A percentile compares a stretch with the other conserved stretches of the same genome.
These are phyloP conservation scores for Spathaspora sp. DNA, from an alignment of 1,139 yeast species.

Conservation along the genomic window DNA sequence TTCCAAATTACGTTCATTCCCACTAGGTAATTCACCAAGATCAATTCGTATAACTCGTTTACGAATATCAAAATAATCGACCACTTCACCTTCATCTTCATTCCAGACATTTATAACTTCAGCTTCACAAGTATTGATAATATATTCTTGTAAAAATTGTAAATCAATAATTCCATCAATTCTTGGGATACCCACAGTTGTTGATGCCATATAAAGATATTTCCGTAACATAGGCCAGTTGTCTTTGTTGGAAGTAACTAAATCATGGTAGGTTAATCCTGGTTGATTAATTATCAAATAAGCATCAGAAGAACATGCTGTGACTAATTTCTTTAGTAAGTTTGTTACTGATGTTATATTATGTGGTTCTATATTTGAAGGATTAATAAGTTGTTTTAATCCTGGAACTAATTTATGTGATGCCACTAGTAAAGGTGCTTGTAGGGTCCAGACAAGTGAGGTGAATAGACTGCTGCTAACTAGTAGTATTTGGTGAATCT, in stretches of 20 bases:
- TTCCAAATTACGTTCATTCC: constrained; percentile 10
- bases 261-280: constrained; percentile 60
- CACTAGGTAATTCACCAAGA: constrained; percentile 48
- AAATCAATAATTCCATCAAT: constrained; percentile 46
- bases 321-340: constrained; percentile 48
- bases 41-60: constrained; percentile 59
- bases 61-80: constrained; percentile 54
- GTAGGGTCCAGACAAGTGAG: constrained; percentile 3
- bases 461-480: constrained; percentile 1
- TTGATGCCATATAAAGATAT: constrained; percentile 59
- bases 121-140: constrained; percentile 50
- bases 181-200: constrained; percentile 62
- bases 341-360: constrained; percentile 35
- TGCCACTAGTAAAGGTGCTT: constrained; percentile 40
- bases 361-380: constrained; percentile 19
- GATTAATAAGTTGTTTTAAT: constrained; percentile 24
- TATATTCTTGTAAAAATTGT: constrained; percentile 42
- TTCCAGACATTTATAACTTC: constrained; percentile 36
- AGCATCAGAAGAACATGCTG: constrained; percentile 68
- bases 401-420: constrained; percentile 43
- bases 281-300: constrained; percentile 71
- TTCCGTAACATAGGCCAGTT: constrained; percentile 56
- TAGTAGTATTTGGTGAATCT: constrained; percentile 5
- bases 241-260: constrained; percentile 37
- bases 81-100: constrained; percentile 44